A percentile compares a stretch with the other conserved stretches of the same genome.
Evolutionary conservation across 192 early-diverging fungal species (phyloP).

Genomic region (Allomyces macrogynus): DNA sequence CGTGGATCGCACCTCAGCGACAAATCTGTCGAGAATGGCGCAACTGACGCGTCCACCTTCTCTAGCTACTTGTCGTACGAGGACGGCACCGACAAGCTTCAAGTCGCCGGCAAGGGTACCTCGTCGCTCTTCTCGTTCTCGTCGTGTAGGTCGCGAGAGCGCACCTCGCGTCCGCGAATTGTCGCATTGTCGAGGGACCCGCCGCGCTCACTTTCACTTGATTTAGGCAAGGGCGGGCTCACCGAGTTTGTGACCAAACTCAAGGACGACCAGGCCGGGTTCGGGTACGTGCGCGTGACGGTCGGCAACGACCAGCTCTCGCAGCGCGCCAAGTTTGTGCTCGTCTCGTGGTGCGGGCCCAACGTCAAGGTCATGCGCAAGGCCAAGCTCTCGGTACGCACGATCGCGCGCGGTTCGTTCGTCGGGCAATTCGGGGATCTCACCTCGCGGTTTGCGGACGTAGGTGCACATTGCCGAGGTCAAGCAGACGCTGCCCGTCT

Average conservation of each 20-base stretch:
- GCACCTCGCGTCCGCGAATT: too few species aligned
- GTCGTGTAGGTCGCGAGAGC: too few species aligned
- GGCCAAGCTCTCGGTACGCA: slow-evolving; percentile 47
- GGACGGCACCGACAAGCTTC: slow-evolving; percentile 22
- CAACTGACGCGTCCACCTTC: too few species aligned
- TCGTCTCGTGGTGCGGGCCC: slow-evolving; percentile 47
- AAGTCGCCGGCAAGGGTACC: slow-evolving; percentile 19
- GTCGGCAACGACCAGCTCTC: slow-evolving; percentile 27
- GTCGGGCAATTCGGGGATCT: too few species aligned
- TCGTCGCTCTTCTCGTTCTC: neutral
- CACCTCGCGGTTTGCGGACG: neutral
- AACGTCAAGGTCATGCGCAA: slow-evolving; percentile 52
- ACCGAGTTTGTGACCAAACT: slow-evolving; percentile 36
- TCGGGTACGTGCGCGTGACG: slow-evolving; percentile 53
- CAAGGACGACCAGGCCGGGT: slow-evolving; percentile 44
- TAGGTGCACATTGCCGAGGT: slow-evolving; percentile 57
- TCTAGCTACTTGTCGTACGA: slow-evolving; percentile 3
- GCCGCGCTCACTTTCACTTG: too few species aligned
- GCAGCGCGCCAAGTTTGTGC: slow-evolving; percentile 38
- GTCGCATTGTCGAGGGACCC: too few species aligned
- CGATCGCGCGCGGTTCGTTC: neutral
- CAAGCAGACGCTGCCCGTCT: slow-evolving; percentile 42
- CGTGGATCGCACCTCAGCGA: slow-evolving; percentile 18
- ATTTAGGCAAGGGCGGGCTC: slow-evolving; percentile 32
- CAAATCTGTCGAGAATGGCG: too few species aligned